A percentile compares a stretch with the other conserved stretches of the same genome.
These are phyloP conservation scores for Arthrobotrys entomopaga DNA, from an alignment of 2,329 filamentous ascomycete species.

Conservation along the genomic window DNA sequence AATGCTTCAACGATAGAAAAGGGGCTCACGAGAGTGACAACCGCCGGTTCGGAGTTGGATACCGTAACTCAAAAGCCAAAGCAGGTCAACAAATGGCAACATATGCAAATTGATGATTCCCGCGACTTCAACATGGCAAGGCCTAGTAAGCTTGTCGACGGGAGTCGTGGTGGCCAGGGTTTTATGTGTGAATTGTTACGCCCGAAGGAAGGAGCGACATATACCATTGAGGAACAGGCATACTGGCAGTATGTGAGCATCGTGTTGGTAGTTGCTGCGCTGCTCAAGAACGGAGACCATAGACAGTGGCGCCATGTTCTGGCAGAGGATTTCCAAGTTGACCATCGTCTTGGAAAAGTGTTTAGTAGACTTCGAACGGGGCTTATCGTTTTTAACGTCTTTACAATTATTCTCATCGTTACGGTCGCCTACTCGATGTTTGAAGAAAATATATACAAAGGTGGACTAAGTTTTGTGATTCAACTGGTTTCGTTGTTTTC, in stretches of 20 bases:
- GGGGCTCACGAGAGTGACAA: no score
- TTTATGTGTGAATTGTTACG: constrained; percentile 41
- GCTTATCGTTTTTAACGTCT: constrained; percentile 22
- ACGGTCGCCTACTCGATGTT: constrained; percentile 31
- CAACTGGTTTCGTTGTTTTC: constrained; percentile 33
- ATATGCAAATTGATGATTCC: constrained; percentile 14
- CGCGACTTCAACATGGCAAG: constrained; percentile 29
- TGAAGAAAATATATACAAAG: constrained; percentile 21
- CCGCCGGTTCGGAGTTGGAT: background rate
- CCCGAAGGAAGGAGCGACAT: constrained; percentile 33
- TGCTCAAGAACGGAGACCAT: constrained; percentile 23
- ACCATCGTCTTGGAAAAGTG: constrained; percentile 17
- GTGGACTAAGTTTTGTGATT: constrained; percentile 21
- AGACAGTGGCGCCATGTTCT: constrained; percentile 11
- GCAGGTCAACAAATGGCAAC: constrained; percentile 17
- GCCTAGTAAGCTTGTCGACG: constrained; percentile 39
- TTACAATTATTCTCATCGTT: constrained; percentile 19
- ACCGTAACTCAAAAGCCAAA: background rate
- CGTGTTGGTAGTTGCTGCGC: constrained; percentile 22
- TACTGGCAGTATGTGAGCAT: constrained; percentile 35
- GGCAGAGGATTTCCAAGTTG: constrained; percentile 24
- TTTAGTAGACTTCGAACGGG: constrained; percentile 15
- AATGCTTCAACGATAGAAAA: no score
- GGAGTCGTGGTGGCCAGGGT: constrained; percentile 29
- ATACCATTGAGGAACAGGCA: constrained; percentile 44